These are phyloP conservation scores for Phytomonas francai DNA, from an alignment of 208 protist genomes.

Conservation along the genomic window DNA sequence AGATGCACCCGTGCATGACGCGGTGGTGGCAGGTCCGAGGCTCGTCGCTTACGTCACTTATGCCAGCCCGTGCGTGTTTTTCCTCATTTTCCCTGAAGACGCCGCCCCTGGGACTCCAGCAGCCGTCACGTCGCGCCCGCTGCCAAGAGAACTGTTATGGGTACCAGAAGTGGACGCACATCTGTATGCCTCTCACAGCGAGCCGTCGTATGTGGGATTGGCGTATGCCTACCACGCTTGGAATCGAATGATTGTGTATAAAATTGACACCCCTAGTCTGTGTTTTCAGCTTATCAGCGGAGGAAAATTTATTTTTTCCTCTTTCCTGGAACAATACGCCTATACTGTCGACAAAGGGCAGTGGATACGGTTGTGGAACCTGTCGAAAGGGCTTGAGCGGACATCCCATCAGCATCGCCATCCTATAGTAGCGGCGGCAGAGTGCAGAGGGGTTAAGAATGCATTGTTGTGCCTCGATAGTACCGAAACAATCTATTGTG, in stretches of 20 bases:
- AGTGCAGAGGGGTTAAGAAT: conserved; percentile 6
- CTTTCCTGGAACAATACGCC: conserved; percentile 57
- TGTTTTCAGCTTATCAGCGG: conserved; percentile 38
- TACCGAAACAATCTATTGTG: conserved; percentile 21
- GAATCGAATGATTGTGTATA: conserved; percentile 27
- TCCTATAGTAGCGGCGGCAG: conserved; percentile 24
- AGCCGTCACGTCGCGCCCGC: conserved; percentile 9
- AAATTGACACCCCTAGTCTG: conserved; percentile 20
- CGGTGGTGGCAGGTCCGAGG: conserved; percentile 29
- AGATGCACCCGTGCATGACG: conserved; percentile 10
- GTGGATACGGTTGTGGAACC: conserved; percentile 58
- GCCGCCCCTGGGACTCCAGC: no score
- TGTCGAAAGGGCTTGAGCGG: conserved; percentile 43
- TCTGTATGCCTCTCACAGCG: conserved; percentile 17
- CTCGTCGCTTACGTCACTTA: conserved; percentile 24
- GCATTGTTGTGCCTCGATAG: conserved; percentile 30
- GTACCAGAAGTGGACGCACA: conserved; percentile 17
- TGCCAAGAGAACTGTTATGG: conserved; percentile 19
- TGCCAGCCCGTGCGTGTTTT: conserved; percentile 12
- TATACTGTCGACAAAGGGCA: conserved; percentile 37
- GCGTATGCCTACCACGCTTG: conserved; percentile 16
- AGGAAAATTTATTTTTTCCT: conserved; percentile 24
- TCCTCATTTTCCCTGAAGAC: conserved; percentile 8
- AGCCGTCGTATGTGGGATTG: conserved; percentile 19
- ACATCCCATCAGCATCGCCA: conserved; percentile 44